Evolutionary conservation across 2,329 filamentous ascomycete species (phyloP).

Genomic region (Ophiosphaerella narmari): DNA sequence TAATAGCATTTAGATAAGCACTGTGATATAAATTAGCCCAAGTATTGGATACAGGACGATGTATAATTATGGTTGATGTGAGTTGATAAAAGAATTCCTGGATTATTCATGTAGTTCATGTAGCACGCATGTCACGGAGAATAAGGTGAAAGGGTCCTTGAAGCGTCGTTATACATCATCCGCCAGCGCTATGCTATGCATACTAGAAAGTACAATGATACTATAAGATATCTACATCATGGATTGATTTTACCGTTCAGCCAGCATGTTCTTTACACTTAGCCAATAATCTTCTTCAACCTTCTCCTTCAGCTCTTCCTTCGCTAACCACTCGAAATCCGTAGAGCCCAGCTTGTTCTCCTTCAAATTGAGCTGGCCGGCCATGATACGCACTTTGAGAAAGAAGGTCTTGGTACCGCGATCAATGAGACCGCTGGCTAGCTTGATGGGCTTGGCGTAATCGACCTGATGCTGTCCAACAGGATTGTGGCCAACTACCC

Average conservation of each 20-base stretch:
- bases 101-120: too few species aligned
- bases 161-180: not conserved
- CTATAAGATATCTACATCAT: not conserved
- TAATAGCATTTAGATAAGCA: too few species aligned
- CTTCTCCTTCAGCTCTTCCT: slow-evolving; percentile 77
- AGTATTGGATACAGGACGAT: too few species aligned
- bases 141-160: not conserved
- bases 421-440: slow-evolving; percentile 42
- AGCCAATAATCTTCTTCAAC: slow-evolving; percentile 73
- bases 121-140: not conserved
- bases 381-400: slow-evolving; percentile 95
- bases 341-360: slow-evolving; percentile 72
- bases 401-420: slow-evolving; percentile 88
- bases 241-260: slow-evolving; percentile 64
- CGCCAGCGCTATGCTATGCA: not conserved
- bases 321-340: slow-evolving; percentile 92
- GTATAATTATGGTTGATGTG: too few species aligned
- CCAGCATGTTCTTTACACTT: slow-evolving; percentile 80
- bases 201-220: not conserved
- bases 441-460: slow-evolving; percentile 48
- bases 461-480: slow-evolving; percentile 75
- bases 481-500: slow-evolving; percentile 90
- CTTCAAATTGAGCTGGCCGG: slow-evolving; percentile 83
- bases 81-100: too few species aligned
- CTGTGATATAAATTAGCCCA: too few species aligned